Conservation (phyloP, 768 basidiomycete species). For the Leccinum longicurvipes region DNA sequence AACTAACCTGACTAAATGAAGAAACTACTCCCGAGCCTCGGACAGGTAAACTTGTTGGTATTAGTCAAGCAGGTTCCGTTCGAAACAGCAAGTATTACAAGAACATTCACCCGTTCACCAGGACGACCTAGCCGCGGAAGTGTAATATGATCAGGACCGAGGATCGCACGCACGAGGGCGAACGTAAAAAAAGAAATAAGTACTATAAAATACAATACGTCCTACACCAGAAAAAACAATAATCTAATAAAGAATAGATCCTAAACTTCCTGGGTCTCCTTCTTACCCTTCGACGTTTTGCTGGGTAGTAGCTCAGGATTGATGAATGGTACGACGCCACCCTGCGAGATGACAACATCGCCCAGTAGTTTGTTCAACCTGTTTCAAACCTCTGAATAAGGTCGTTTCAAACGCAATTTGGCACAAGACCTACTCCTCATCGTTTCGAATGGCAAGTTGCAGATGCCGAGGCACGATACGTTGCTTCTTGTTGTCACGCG, state of each 20-base stretch:
- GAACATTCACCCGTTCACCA: not conserved
- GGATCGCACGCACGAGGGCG: not conserved
- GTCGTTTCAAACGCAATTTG: not conserved
- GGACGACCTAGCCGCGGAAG: not conserved
- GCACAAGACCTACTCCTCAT: constrained; percentile 41
- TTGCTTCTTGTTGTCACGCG: constrained; percentile 55
- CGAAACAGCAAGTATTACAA: not conserved
- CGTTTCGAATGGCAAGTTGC: constrained; percentile 63
- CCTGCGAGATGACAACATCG: constrained; percentile 58
- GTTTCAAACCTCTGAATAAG: not conserved
- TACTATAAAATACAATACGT: constrained; percentile 32
- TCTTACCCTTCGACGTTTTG: constrained; percentile 54
- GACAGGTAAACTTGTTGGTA: too few relatives aligned
- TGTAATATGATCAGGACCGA: not conserved
- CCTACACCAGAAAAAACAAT: constrained; percentile 25
- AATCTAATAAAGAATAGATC: constrained; percentile 9
- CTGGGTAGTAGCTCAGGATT: constrained; percentile 49
- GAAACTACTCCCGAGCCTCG: too few relatives aligned
- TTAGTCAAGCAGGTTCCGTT: too few relatives aligned
- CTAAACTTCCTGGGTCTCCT: constrained; percentile 47
- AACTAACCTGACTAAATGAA: too few relatives aligned
- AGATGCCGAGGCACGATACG: constrained; percentile 65
- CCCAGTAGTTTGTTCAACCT: constrained; percentile 41
- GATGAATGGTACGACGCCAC: constrained; percentile 56
- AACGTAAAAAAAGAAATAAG: constrained; percentile 23